Percentiles rank a stretch among this genome's conserved stretches.
Conservation (phyloP, 768 basidiomycete genomes). For the Pisolithus sp. region DNA sequence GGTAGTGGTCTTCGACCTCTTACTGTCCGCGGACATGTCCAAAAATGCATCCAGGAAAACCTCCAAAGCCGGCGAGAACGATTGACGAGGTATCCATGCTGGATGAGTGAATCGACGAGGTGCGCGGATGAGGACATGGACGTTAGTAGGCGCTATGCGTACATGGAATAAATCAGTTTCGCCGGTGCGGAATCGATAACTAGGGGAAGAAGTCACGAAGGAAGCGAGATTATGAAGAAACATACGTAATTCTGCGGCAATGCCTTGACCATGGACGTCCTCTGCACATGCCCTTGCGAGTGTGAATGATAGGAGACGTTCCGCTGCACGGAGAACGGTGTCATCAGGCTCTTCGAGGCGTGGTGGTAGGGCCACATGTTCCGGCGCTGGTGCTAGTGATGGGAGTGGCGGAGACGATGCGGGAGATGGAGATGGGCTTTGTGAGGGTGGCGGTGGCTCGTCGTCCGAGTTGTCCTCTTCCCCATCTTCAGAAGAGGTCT, state of each 20-base stretch:
- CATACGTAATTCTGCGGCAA: constrained; percentile 38
- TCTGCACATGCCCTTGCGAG: constrained; percentile 40
- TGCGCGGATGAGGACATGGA: constrained; percentile 40
- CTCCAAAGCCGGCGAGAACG: constrained; percentile 33
- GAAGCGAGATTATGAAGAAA: neutral
- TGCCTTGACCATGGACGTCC: constrained; percentile 27
- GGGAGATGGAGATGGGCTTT: constrained; percentile 25
- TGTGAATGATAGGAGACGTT: constrained; percentile 39
- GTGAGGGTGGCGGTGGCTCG: constrained; percentile 13
- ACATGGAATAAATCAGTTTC: neutral
- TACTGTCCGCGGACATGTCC: constrained; percentile 14
- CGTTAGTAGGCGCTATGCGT: constrained; percentile 40
- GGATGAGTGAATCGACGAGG: constrained; percentile 43
- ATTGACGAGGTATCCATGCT: constrained; percentile 43
- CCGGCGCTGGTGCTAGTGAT: neutral
- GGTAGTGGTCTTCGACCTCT: constrained; percentile 10
- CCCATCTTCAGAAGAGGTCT: too few species aligned
- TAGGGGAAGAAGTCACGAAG: neutral
- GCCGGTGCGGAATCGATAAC: neutral
- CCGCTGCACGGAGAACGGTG: constrained; percentile 22
- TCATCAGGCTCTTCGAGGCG: constrained; percentile 29
- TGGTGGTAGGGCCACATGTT: neutral
- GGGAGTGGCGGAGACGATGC: constrained; percentile 17
- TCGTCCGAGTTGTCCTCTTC: neutral
- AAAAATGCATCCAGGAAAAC: constrained; percentile 29